Evolutionary conservation across 805 yeast genomes (phyloP), one percentile per base, ranked within the genome.

Genomic region (Nakazawaea ishiwadae): DNA sequence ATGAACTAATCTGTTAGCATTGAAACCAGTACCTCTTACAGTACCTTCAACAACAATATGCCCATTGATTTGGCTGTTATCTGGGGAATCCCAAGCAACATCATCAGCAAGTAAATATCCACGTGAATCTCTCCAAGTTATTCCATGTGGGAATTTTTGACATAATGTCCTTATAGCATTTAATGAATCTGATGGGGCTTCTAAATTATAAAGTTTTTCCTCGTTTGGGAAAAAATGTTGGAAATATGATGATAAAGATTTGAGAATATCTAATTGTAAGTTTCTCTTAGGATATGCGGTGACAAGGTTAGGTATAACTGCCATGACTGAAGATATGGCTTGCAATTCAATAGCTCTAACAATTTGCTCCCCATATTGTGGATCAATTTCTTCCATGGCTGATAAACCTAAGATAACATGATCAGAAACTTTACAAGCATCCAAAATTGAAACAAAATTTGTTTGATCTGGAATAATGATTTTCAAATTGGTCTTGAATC

Each of bases 101-200:
- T 62, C 54, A 50, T 89, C 95, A 1, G 95, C 90, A 8, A 93
- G 72, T 40, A 93, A 40, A 64, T 89, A 93, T 6, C 96, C 91
- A 56, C 99, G 72, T n/a, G 80, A 65, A 52, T 91, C 97, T 64
- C 98, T 81, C 98, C 99, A 93, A 18, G 76, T 77, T 35, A 95
- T 69, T 1, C 86, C 77, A 55, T 80, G 81, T 20, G 99, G 99
- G 52, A 81, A 77, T 62, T 81, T 85, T 54, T 91, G 97, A 55
- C 96, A 84, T 19, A 93, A 53, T 4, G 71, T 68, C 59, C 99
- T 77, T 31, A 84, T 68, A 33, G 86, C 80, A 52, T 84, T 85
- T 15, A 72, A 50, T n/a, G 84, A 71, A 49, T 93, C 98, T 2
- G 84, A 69, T 12, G 66, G 63, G 36, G 64, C 67, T 49, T 87